Percentiles rank a stretch among this genome's conserved stretches.
Evolutionary conservation across 1,139 yeast species (phyloP).

Genomic region (Geotrichum candidum): DNA sequence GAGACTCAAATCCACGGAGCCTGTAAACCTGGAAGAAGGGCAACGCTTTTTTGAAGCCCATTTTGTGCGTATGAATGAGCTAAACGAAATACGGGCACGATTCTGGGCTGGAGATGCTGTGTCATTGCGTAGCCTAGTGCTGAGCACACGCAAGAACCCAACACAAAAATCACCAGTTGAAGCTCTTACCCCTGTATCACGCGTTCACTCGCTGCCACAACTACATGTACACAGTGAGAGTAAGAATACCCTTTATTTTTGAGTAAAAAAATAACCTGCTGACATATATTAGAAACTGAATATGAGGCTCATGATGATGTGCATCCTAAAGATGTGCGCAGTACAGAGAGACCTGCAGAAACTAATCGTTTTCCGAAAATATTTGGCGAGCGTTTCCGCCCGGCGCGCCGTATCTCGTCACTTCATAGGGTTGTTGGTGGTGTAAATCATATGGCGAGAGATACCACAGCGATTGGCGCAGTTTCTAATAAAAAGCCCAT

Average conservation of each 20-base stretch:
- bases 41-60: background rate
- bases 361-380: background rate
- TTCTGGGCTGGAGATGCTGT: background rate
- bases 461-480: background rate
- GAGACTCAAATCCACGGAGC: background rate
- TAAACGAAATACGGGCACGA: background rate
- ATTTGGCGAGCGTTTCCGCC: background rate
- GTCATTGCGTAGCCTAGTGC: background rate
- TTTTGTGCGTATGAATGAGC: background rate
- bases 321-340: background rate
- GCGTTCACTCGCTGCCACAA: background rate
- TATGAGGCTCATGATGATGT: background rate
- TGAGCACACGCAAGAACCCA: background rate
- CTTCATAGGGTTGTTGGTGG: background rate
- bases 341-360: background rate
- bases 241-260: background rate
- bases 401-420: background rate
- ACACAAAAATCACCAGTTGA: background rate
- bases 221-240: background rate
- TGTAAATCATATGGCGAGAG: background rate
- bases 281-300: background rate
- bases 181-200: background rate
- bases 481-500: background rate
- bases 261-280: background rate
- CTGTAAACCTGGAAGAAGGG: background rate